Percentiles rank a stretch among this genome's conserved stretches.
Evolutionary conservation across 169 alveolate species (phyloP).

Genomic region (Cryptosporidium sp.): DNA sequence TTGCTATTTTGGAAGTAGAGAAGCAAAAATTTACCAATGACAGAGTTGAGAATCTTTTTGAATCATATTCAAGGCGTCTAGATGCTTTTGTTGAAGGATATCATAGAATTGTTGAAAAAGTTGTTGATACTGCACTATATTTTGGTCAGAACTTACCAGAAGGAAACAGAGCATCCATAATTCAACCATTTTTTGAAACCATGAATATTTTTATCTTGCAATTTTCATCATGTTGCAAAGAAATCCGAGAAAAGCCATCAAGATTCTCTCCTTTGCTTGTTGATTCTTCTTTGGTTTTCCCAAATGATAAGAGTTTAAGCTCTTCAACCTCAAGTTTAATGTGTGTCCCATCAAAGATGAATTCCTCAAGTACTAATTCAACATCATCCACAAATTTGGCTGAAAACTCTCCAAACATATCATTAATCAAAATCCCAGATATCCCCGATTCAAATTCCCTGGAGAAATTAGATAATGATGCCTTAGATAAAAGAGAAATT

Average conservation of each 20-base stretch:
- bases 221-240: constrained; percentile 71
- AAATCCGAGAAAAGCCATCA: constrained; percentile 44
- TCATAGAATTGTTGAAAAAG: constrained; percentile 71
- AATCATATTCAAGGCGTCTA: constrained; percentile 65
- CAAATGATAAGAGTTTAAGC: constrained; percentile 5
- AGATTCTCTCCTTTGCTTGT: constrained; percentile 50
- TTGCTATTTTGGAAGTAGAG: constrained; percentile 44
- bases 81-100: constrained; percentile 71
- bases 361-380: constrained; percentile 27
- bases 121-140: constrained; percentile 65
- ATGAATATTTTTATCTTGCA: constrained; percentile 50
- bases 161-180: constrained; percentile 28
- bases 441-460: neutral
- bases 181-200: constrained; percentile 74
- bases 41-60: constrained; percentile 70
- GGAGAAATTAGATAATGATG: neutral
- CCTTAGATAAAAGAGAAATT: neutral
- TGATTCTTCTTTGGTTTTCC: constrained; percentile 43
- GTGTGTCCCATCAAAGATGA: neutral
- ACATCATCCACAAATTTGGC: constrained; percentile 18
- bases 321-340: constrained; percentile 10
- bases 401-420: constrained; percentile 31
- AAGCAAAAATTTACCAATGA: constrained; percentile 60
- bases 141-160: constrained; percentile 65
- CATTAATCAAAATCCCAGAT: constrained; percentile 1